phyloP scores from a whole-genome alignment of 148 eudicot species.

The Chenopodium suecicum region DNA sequence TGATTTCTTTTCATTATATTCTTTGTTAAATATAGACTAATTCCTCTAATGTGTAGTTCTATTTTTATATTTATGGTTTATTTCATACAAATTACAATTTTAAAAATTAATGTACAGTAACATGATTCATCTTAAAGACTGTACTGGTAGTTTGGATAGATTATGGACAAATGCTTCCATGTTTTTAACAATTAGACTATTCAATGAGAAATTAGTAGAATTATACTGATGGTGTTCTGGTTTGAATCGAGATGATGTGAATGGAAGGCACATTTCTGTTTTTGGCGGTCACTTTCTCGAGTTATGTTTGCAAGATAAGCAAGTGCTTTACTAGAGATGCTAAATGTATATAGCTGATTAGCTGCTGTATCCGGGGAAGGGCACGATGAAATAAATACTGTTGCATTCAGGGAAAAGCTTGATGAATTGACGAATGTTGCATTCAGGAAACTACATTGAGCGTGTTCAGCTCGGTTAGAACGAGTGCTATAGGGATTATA shows the following conservation, averaged over 20 bases:
- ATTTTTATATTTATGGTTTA: background rate
- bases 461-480: background rate
- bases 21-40: too few relatives aligned
- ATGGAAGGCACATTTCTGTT: background rate
- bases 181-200: background rate
- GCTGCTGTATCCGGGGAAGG: too few relatives aligned
- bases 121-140: background rate
- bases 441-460: background rate
- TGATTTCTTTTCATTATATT: too few relatives aligned
- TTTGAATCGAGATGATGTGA: background rate
- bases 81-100: background rate
- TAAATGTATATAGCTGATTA: too few relatives aligned
- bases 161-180: background rate
- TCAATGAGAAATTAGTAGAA: background rate
- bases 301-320: background rate
- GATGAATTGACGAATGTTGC: background rate
- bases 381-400: background rate
- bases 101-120: too few relatives aligned
- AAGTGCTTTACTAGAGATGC: background rate
- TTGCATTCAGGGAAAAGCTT: background rate
- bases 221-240: background rate
- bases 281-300: background rate
- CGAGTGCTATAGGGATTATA: background rate
- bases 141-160: background rate
- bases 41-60: background rate